Base-by-base conservation (phyloP, 2,329 filamentous ascomycete genomes). In the Botrytis porri region DNA sequence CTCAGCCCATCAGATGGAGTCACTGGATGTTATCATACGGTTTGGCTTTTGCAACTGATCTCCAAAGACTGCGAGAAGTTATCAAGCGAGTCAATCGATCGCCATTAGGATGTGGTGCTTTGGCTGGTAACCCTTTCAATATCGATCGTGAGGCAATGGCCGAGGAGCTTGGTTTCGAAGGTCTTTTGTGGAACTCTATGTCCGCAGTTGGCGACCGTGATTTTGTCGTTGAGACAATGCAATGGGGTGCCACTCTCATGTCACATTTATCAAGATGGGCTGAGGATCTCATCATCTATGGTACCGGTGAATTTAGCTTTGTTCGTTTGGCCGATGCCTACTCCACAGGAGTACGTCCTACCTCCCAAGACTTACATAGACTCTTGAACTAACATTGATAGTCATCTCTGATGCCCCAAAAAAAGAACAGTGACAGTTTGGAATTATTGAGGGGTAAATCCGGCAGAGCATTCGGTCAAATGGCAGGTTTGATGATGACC, bases 211-310 rank as follows among this genome's bases (percentile, higher is more conserved):
- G 74, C 9, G 76, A 74, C 61, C 75, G 93, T 45, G 94, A 97
- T 81, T 97, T 97, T 79, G 89, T 95, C 22, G 87, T 92, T 73
- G 93, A 97, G 84, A 90, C 89, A 1, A 88, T 97, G 83, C 90
- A 93, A 81, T 97, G 93, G 92, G 90, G 89, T 8, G 87, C 88
- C 43, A 92, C 91, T 79, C 85, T 97, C 76, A 95, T 93, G 90
- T 86, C 89, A 75, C 93, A 96, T 84, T 86, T 97, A 77, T 93
- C 88, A 72, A 88, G 76, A 22, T 95, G 92, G 90, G 88, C 91
- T 6, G 93, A 97, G 83, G 94, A 97, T 80, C 84, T 97, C 74
- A 97, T 97, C 83, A 88, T 97, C 80, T 95, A 95, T 84, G 90
- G 87, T 37, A 89, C 90, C 14, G 83, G 89, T 73, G 79, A 79